Evolutionary conservation across 305 asterid genomes (phyloP).

Genomic region (Fraxinus greggii): DNA sequence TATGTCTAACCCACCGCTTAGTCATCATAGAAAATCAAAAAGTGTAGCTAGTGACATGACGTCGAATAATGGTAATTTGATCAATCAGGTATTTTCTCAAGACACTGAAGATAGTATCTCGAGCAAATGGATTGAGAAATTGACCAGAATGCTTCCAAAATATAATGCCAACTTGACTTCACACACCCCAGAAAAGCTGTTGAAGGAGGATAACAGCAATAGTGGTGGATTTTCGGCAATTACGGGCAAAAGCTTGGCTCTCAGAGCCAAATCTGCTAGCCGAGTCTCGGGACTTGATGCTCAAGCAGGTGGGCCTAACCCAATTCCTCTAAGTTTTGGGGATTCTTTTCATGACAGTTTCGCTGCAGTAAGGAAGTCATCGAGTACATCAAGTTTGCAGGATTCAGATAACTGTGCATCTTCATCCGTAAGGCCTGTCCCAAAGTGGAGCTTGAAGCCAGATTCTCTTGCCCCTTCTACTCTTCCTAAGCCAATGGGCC

Average conservation of each 20-base stretch:
- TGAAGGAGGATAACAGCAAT: conserved; percentile 56
- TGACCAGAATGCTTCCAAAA: conserved; percentile 55
- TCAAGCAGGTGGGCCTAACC: conserved; percentile 43
- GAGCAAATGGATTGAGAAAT: conserved; percentile 46
- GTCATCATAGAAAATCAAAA: conserved; percentile 61
- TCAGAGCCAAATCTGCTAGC: conserved; percentile 47
- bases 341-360: conserved; percentile 47
- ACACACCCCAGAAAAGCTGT: conserved; percentile 58
- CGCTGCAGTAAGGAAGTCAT: conserved; percentile 59
- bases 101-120: conserved; percentile 41
- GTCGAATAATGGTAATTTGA: conserved; percentile 43
- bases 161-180: conserved; percentile 52
- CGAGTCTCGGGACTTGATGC: conserved; percentile 32
- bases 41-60: conserved; percentile 58
- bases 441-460: conserved; percentile 73
- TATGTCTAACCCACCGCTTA: conserved; percentile 42
- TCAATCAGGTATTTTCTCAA: conserved; percentile 26
- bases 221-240: conserved; percentile 47
- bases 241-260: conserved; percentile 66
- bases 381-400: conserved; percentile 67
- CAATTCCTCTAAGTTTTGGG: conserved; percentile 43
- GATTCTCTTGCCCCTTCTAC: conserved; percentile 70
- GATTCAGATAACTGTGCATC: conserved; percentile 55
- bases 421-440: conserved; percentile 60
- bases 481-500: conserved; percentile 58